A percentile compares a stretch with the other conserved stretches of the same genome.
Conservation (phyloP, 164 flowering plant species). For the Hamamelis virginiana region DNA sequence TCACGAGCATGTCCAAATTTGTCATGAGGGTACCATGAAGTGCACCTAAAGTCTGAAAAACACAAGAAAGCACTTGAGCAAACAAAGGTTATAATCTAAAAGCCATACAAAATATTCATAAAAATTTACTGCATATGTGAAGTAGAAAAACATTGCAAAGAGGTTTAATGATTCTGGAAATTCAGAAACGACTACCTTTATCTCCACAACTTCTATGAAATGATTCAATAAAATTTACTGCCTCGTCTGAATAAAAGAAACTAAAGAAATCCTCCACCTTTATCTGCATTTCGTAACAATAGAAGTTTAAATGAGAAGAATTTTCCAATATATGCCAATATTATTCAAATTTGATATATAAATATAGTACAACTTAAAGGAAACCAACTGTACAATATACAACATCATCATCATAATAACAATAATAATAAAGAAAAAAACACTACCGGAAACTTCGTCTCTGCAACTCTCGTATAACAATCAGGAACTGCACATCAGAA, state of each 20-base stretch:
- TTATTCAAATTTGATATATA: neutral
- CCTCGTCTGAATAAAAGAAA: slow-evolving; percentile 69
- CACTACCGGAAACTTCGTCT: slow-evolving; percentile 76
- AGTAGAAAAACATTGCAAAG: slow-evolving; percentile 1
- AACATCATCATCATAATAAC: too few species aligned
- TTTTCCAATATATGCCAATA: neutral
- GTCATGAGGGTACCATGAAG: slow-evolving; percentile 66
- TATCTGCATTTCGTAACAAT: slow-evolving; percentile 44
- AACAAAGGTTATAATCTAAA: neutral
- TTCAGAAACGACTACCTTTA: slow-evolving; percentile 55
- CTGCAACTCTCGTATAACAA: slow-evolving; percentile 63
- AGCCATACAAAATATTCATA: neutral
- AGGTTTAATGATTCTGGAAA: neutral
- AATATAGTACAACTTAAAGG: slow-evolving; percentile 2
- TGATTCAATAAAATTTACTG: slow-evolving; percentile 58
- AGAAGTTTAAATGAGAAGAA: slow-evolving; percentile 3
- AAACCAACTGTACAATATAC: too few species aligned
- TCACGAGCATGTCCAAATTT: slow-evolving; percentile 72
- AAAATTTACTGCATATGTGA: slow-evolving; percentile 1
- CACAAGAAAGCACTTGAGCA: slow-evolving; percentile 7
- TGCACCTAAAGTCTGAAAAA: slow-evolving; percentile 68
- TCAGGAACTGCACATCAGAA: slow-evolving; percentile 68
- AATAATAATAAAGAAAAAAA: slow-evolving; percentile 4
- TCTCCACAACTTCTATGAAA: slow-evolving; percentile 82
- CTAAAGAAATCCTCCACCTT: slow-evolving; percentile 74